Conservation (phyloP, 1,284 basidiomycete genomes). For the Cryptococcus sp. region DNA sequence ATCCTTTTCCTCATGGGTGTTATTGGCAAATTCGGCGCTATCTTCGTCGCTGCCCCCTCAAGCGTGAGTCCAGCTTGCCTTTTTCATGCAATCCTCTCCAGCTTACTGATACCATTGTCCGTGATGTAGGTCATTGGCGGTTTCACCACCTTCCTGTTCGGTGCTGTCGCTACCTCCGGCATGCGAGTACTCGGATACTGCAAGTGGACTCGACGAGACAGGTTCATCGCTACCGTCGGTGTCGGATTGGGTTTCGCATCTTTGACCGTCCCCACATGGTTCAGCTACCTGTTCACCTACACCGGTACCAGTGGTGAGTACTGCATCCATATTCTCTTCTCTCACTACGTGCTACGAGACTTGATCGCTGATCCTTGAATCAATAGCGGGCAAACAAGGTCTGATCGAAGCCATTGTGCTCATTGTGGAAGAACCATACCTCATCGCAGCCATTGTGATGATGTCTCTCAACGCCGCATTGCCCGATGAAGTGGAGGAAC, state of each 20-base stretch:
- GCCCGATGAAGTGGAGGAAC: constrained; percentile 20
- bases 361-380: background rate
- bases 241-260: constrained; percentile 74
- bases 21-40: constrained; percentile 38
- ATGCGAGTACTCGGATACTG: constrained; percentile 69
- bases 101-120: too few relatives aligned
- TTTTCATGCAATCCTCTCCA: background rate
- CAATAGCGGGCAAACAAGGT: constrained; percentile 63
- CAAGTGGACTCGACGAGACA: constrained; percentile 69
- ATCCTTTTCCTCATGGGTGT: constrained; percentile 40
- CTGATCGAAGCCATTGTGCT: constrained; percentile 77
- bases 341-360: background rate
- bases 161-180: constrained; percentile 60
- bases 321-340: background rate
- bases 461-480: constrained; percentile 33
- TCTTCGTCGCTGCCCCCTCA: constrained; percentile 34
- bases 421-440: constrained; percentile 66
- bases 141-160: constrained; percentile 50
- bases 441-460: constrained; percentile 38
- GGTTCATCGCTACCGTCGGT: constrained; percentile 73
- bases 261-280: constrained; percentile 50
- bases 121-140: constrained; percentile 1
- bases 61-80: constrained; percentile 24
- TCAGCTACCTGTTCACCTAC: constrained; percentile 44
- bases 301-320: constrained; percentile 55